Evolutionary conservation across 768 basidiomycete genomes (phyloP), one percentile per base, ranked within the genome.

Genomic region (Austroboletus eburneus): DNA sequence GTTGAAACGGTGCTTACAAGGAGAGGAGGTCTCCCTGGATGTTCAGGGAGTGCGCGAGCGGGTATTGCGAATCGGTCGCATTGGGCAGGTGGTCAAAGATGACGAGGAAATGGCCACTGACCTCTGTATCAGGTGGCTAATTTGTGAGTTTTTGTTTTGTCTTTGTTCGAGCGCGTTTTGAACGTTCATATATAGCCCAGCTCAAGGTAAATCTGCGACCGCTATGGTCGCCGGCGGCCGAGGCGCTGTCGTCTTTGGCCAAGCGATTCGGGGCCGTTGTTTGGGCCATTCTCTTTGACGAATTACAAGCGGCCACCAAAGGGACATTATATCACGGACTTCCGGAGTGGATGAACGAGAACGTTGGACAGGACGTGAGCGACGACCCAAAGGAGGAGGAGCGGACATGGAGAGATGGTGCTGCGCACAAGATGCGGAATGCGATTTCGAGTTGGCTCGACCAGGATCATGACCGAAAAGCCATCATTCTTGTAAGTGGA

Each of bases 171-270:
- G 30, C 30, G 21, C 17, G 39, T 27, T 18, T 6, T 39, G n/a
- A 39, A 39, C n/a, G 2, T 29, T 40, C 2, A 21, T 12, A 17
- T 45, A 21, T 57, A 86, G 90, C 87, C 6, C 94, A 96, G 62
- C 73, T 97, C 43, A 97, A 98, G 69, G 87, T 97, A 50, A 95
- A 93, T 62, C 69, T 98, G 37, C 79, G 90, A 23, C 96, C 96
- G 0, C 61, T 96, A 14, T 99, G 94, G 87, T 78, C 81, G 4
- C 86, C 93, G 16, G 81, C 92, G 4, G 76, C 83, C 12, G 76
- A 77, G 10, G 84, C 87, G 1, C 65, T 96, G 5, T 73, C 78
- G 0, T 59, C 65, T 2, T 50, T 80, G 13, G 72, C 78, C 0
- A 63, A 65, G 24, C 69, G 77, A n/a, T 85, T 83, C 49, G 83